Evolutionary conservation across 2,329 filamentous ascomycete species (phyloP), one percentile per base, ranked within the genome.

Genomic region (Hymenoscyphus linearis): DNA sequence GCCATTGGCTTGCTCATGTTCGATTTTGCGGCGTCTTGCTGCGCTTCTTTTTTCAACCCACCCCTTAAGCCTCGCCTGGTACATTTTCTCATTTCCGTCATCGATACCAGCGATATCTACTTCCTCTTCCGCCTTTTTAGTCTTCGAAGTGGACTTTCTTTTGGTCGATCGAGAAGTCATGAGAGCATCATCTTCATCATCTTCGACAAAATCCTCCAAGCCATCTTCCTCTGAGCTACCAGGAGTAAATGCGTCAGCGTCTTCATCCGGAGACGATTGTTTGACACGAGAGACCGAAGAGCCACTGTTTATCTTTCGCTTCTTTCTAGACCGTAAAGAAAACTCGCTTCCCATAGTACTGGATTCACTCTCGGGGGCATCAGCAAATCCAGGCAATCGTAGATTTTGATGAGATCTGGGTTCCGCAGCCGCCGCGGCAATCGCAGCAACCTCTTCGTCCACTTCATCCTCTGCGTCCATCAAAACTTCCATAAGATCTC

Each of bases 61-160:
- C 59, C 84, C 84, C 25, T 84, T 81, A 3, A 99, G 74, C 50
- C 95, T 85, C 52, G 79, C 78, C 69, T 91, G 88, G 72, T 96
- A 99, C 22, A 92, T 80, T 0, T 80, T 77, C 73, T 97, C 93
- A 62, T 96, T 89, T 0, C 95, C 96, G 73, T 99, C 95, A 69
- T 99, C 95, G 22, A 97, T 80, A 60, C 69, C 64, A 36, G 64
- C 57, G 16, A 73, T 64, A 61, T 74, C 73, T 52, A 73, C 67
- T 27, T 69, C 67, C n/a, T 74, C 74, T 25, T 74, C 70, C 3
- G 31, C 59, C 36, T 67, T 71, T 50, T 68, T 71, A 13, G 61
- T 55, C 52, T 70, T 70, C 16, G 59, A 36, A 4, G 57, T 18
- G 6, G 62, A 14, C 31, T 62, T 58, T 36, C 75, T 79, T 62